Evolutionary conservation across 345 rosid species (phyloP).

Genomic region (Litchi chinensis): DNA sequence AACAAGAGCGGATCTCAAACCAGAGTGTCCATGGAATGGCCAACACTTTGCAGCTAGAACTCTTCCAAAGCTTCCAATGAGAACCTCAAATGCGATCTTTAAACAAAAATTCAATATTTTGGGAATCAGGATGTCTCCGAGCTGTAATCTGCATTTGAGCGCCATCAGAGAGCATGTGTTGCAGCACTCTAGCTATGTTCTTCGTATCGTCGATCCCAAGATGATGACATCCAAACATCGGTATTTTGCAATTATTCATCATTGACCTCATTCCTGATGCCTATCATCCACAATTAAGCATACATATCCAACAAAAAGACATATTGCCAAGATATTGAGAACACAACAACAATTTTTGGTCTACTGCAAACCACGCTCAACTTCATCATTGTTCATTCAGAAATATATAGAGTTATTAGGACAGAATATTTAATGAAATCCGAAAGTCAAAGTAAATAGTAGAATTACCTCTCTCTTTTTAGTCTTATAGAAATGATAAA

Average conservation of each 20-base stretch:
- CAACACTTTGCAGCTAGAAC: not conserved
- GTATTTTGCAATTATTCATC: constrained; percentile 75
- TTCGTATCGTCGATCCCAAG: constrained; percentile 86
- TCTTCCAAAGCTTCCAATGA: not conserved
- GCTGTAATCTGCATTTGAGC: constrained; percentile 75
- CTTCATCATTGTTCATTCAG: not conserved
- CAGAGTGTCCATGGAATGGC: not conserved
- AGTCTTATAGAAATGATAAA: constrained; percentile 67
- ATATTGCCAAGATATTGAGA: not conserved
- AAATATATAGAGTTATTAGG: not conserved
- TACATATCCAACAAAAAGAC: constrained; percentile 3
- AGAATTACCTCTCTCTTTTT: constrained; percentile 47
- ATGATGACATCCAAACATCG: constrained; percentile 80
- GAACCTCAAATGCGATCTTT: constrained; percentile 51
- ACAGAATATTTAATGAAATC: not conserved
- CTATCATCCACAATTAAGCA: constrained; percentile 39
- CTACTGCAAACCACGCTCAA: not conserved
- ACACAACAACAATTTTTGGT: not conserved
- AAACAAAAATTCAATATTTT: constrained; percentile 56
- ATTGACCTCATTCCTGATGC: constrained; percentile 94
- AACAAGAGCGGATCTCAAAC: not conserved
- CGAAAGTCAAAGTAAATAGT: not conserved
- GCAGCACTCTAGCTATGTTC: constrained; percentile 84
- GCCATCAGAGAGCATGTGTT: constrained; percentile 76
- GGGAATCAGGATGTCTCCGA: constrained; percentile 53